Conservation (phyloP, 768 basidiomycete species). For the Amanita rubescens region DNA sequence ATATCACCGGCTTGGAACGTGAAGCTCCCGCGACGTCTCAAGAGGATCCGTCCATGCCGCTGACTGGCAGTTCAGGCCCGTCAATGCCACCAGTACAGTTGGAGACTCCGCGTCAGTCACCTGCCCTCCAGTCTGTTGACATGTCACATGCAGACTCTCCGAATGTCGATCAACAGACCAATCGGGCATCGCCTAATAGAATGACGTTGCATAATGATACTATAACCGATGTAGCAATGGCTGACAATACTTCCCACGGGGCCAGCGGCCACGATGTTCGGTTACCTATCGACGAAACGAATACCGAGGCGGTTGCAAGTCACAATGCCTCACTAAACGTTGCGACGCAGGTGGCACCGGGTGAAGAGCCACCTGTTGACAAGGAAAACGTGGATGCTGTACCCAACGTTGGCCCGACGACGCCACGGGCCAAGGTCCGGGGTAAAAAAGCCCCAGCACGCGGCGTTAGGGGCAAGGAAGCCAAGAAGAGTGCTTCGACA, state of each 20-base stretch:
- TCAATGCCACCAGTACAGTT: neutral
- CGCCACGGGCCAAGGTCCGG: neutral
- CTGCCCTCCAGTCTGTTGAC: neutral
- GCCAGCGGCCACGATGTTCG: neutral
- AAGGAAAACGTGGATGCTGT: neutral
- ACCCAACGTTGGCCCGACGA: neutral
- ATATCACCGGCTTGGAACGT: neutral
- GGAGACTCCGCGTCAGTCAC: neutral
- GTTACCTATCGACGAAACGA: neutral
- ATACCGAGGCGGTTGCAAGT: neutral
- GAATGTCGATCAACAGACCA: neutral
- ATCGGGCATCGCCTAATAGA: neutral
- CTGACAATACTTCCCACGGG: neutral
- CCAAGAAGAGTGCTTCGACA: neutral
- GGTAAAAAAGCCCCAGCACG: neutral
- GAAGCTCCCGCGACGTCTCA: neutral
- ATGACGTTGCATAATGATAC: neutral
- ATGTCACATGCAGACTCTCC: neutral
- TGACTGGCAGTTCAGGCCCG: neutral
- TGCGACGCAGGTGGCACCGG: neutral
- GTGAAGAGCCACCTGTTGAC: neutral
- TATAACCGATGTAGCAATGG: slow-evolving; percentile 1
- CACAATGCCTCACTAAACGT: neutral
- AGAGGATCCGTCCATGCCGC: neutral
- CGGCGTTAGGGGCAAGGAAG: neutral